Evolutionary conservation across 495 filamentous ascomycete species (phyloP).

Genomic region (Penicillium silybi): DNA sequence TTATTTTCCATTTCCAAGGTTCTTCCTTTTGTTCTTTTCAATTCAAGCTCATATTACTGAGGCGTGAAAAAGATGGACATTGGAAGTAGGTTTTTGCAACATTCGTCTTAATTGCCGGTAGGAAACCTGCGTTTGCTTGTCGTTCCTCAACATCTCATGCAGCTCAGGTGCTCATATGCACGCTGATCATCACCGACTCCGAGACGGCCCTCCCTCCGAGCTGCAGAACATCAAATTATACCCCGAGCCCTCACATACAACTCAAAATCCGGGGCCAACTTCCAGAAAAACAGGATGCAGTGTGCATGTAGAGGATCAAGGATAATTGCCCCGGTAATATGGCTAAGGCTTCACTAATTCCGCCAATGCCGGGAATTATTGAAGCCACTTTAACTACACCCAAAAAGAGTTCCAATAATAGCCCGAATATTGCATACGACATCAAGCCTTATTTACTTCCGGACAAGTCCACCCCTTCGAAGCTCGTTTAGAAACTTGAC

Average conservation of each 20-base stretch:
- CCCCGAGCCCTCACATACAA: not conserved
- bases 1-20: too few relatives aligned
- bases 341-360: not conserved
- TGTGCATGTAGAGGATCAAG: conserved; percentile 1
- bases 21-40: too few relatives aligned
- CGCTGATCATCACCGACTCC: conserved; percentile 15
- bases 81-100: too few relatives aligned
- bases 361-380: not conserved
- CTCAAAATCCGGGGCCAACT: not conserved
- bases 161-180: not conserved
- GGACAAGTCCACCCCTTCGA: not conserved
- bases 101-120: too few relatives aligned
- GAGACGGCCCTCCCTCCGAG: conserved; percentile 13
- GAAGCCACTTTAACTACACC: not conserved
- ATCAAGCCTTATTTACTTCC: not conserved
- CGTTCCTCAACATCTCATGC: not conserved
- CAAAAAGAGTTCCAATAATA: not conserved
- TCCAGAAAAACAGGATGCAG: conserved; percentile 1
- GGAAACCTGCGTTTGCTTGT: not conserved
- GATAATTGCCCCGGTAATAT: not conserved
- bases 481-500: not conserved
- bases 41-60: too few relatives aligned
- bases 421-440: not conserved
- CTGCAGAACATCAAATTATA: not conserved
- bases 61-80: too few relatives aligned